Evolutionary conservation across 352 stramenopile genomes (phyloP).

Genomic region (Phytophthora brassicae): DNA sequence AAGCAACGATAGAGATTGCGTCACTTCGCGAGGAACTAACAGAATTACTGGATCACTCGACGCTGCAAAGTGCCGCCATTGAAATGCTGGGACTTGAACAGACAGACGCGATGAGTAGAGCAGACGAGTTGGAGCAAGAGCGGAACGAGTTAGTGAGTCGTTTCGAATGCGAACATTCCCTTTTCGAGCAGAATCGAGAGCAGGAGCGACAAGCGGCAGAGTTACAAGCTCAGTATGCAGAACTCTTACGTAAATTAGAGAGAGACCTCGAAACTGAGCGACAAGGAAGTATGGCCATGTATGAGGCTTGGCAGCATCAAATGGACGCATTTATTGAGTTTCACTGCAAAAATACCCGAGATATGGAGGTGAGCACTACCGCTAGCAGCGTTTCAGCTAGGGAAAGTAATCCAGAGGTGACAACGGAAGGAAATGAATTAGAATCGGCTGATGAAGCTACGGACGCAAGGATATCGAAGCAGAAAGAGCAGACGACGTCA

Average conservation of each 20-base stretch:
- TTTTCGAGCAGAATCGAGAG: slow-evolving; percentile 5
- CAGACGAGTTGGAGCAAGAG: slow-evolving; percentile 9
- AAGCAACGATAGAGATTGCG: slow-evolving; percentile 21
- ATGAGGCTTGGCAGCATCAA: slow-evolving; percentile 23
- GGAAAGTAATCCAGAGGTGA: slow-evolving; percentile 3
- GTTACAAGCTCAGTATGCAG: neutral
- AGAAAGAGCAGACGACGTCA: neutral
- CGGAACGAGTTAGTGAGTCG: slow-evolving; percentile 10
- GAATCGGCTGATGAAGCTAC: neutral
- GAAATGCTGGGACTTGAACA: slow-evolving; percentile 15
- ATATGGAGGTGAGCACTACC: slow-evolving; percentile 15
- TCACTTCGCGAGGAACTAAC: slow-evolving; percentile 26
- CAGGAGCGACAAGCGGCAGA: neutral
- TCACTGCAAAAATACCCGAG: slow-evolving; percentile 14
- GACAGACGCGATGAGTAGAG: neutral
- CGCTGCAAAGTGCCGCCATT: slow-evolving; percentile 22
- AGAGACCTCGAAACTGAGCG: slow-evolving; percentile 15
- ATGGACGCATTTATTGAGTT: slow-evolving; percentile 10
- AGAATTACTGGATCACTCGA: slow-evolving; percentile 25
- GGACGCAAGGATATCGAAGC: neutral
- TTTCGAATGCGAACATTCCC: neutral
- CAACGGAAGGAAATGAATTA: neutral
- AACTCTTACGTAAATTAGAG: slow-evolving; percentile 4
- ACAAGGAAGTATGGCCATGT: slow-evolving; percentile 8
- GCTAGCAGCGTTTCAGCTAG: too few species aligned